phyloP scores from a whole-genome alignment of 2,329 filamentous ascomycete genomes.

The Elsinoe ampelina region DNA sequence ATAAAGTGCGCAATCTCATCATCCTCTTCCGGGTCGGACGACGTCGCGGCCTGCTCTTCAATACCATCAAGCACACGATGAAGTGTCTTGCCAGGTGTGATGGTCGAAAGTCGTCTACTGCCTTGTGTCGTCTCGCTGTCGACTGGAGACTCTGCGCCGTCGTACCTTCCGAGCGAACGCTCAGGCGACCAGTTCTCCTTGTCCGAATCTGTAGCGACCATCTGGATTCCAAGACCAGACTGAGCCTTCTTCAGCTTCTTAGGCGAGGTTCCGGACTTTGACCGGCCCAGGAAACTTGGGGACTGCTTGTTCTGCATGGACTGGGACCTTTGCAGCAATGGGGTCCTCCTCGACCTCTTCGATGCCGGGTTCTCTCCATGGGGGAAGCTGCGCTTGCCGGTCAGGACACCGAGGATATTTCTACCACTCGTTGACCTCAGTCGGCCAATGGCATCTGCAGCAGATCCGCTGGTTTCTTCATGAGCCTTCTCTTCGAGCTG shows the following conservation, averaged over 20 bases:
- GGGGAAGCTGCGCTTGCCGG: constrained; percentile 53
- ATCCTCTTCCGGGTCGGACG: constrained; percentile 39
- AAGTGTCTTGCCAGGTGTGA: constrained; percentile 16
- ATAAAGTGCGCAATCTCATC: constrained; percentile 67
- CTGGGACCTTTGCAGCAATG: constrained; percentile 25
- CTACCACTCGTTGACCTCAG: constrained; percentile 61
- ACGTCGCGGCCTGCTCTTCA: neutral
- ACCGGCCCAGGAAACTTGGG: constrained; percentile 5
- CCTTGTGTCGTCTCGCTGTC: neutral
- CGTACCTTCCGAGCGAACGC: constrained; percentile 26
- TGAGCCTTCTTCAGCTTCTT: constrained; percentile 23
- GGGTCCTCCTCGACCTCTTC: constrained; percentile 39
- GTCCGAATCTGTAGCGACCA: constrained; percentile 65
- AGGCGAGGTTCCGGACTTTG: neutral
- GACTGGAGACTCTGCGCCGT: constrained; percentile 15
- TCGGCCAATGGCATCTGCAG: constrained; percentile 70
- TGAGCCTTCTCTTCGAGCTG: constrained; percentile 73
- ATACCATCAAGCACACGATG: constrained; percentile 14
- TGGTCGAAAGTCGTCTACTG: neutral
- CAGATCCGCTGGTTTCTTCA: constrained; percentile 69
- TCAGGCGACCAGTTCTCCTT: constrained; percentile 82
- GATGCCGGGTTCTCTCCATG: constrained; percentile 18
- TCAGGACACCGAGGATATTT: constrained; percentile 43
- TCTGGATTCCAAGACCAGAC: constrained; percentile 33
- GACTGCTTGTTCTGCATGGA: constrained; percentile 25